These are phyloP conservation scores for Melaleuca quinquenervia DNA, from an alignment of 345 rosid species.

Conservation along the genomic window DNA sequence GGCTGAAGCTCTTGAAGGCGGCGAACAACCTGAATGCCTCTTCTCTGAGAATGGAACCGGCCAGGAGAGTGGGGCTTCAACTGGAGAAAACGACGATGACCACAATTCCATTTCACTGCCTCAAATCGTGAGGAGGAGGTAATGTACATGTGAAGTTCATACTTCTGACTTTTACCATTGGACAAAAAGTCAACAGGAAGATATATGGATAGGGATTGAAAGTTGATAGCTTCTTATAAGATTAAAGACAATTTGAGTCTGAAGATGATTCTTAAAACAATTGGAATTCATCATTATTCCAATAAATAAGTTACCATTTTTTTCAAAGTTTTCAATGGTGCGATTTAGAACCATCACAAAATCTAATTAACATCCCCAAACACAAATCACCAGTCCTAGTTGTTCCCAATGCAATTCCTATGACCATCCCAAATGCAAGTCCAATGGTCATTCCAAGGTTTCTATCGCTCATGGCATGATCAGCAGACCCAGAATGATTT, in stretches of 20 bases:
- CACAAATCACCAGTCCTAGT: not conserved
- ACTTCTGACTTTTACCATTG: too few species aligned
- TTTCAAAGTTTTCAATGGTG: too few species aligned
- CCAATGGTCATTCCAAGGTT: conserved; percentile 52
- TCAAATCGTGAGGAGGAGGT: too few species aligned
- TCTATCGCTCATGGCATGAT: conserved; percentile 18
- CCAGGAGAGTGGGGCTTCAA: conserved; percentile 69
- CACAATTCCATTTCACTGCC: too few species aligned
- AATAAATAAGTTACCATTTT: too few species aligned
- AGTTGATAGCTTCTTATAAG: too few species aligned
- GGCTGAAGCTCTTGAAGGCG: conserved; percentile 82
- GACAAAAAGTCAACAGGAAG: too few species aligned
- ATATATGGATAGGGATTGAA: too few species aligned
- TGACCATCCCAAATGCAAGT: conserved; percentile 24
- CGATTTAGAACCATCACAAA: not conserved
- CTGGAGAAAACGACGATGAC: conserved; percentile 73
- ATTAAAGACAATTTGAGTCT: too few species aligned
- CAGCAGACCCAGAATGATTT: not conserved
- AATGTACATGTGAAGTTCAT: too few species aligned
- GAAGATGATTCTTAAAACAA: too few species aligned
- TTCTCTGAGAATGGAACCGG: conserved; percentile 52
- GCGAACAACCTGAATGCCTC: conserved; percentile 66
- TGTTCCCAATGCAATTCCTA: not conserved
- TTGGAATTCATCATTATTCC: too few species aligned
- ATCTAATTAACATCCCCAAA: not conserved